Evolutionary conservation across 257 asterid species (phyloP).

Genomic region (Solanum appendiculatum): DNA sequence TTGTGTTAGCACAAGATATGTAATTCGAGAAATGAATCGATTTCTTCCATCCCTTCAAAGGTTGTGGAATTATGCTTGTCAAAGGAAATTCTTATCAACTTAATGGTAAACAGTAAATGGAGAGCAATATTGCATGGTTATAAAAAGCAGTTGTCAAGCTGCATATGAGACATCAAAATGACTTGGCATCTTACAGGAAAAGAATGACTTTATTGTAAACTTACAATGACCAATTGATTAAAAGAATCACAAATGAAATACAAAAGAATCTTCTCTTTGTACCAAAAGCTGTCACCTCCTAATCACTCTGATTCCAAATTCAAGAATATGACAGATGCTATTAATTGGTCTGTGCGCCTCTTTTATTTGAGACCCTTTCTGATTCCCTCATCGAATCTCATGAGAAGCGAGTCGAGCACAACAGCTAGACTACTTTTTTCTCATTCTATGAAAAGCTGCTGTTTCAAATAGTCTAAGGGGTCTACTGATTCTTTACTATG

Average conservation of each 20-base stretch:
- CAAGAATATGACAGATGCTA: neutral
- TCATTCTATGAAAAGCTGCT: neutral
- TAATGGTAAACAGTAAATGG: neutral
- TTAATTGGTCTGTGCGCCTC: neutral
- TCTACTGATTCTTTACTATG: slow-evolving; percentile 6
- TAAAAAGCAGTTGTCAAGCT: neutral
- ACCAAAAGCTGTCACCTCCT: slow-evolving; percentile 3
- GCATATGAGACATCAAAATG: neutral
- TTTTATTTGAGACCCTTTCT: neutral
- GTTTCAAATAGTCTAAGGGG: neutral
- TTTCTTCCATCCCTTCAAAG: neutral
- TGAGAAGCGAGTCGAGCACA: neutral
- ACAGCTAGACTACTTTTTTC: neutral
- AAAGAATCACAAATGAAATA: slow-evolving; percentile 28
- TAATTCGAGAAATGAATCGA: neutral
- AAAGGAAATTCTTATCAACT: neutral
- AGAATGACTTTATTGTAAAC: slow-evolving; percentile 25
- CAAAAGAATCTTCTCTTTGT: slow-evolving; percentile 41
- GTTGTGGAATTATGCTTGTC: neutral
- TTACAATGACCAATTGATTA: slow-evolving; percentile 20
- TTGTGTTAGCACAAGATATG: neutral
- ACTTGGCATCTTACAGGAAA: neutral
- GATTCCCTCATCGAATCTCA: neutral
- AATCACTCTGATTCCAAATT: neutral
- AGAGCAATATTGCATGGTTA: neutral